A percentile compares a stretch with the other conserved stretches of the same genome.
Conservation (phyloP, 1,284 basidiomycete genomes). For the Ganoderma lucidum region DNA sequence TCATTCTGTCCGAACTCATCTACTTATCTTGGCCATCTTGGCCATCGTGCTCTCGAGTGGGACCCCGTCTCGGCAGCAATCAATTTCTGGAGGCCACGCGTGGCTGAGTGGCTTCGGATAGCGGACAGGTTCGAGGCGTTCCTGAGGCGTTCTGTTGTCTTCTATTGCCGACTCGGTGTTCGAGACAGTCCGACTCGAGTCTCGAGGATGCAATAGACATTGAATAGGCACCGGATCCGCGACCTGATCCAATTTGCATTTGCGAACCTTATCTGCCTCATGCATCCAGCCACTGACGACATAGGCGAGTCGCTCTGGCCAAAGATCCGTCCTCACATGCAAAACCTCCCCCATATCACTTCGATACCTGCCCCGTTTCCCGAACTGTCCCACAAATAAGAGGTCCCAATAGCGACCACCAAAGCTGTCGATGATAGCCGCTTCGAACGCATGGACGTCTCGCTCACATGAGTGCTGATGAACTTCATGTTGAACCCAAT, state of each 20-base stretch:
- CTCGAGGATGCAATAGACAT: background rate
- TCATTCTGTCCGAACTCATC: background rate
- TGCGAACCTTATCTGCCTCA: too few species aligned
- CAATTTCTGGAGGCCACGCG: background rate
- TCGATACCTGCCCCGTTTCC: background rate
- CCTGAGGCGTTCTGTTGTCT: too few species aligned
- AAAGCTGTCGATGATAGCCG: conserved; percentile 13
- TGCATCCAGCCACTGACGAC: too few species aligned
- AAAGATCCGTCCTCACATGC: too few species aligned
- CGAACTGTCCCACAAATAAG: background rate
- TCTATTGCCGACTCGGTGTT: background rate
- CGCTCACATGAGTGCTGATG: conserved; percentile 18
- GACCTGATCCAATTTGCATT: too few species aligned
- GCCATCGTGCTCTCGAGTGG: background rate
- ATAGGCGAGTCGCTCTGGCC: too few species aligned
- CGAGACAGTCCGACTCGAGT: background rate
- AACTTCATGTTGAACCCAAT: background rate
- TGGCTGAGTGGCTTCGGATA: conserved; percentile 1
- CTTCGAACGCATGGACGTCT: conserved; percentile 18
- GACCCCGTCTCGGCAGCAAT: background rate
- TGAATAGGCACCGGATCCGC: too few species aligned
- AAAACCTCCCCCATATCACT: too few species aligned
- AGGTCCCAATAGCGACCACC: background rate
- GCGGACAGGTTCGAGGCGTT: background rate
- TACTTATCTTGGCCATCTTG: background rate